A percentile compares a stretch with the other conserved stretches of the same genome.
Evolutionary conservation across 164 flowering plant species (phyloP).

Genomic region (Macadamia integrifolia): DNA sequence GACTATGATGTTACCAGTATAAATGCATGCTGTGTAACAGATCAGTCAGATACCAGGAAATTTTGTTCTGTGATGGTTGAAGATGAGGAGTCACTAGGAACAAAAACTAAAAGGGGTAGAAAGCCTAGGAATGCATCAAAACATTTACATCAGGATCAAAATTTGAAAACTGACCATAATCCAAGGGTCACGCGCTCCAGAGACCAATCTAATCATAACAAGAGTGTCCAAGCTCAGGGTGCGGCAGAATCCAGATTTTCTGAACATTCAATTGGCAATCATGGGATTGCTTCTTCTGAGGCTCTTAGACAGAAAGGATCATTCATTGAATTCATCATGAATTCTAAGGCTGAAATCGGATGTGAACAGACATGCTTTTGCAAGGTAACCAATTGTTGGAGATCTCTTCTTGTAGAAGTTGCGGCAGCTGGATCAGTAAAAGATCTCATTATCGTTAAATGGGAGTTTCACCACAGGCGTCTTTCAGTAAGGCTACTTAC

Average conservation of each 20-base stretch:
- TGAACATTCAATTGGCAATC: constrained; percentile 15
- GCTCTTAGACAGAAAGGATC: constrained; percentile 11
- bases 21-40: not conserved
- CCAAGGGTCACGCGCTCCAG: constrained; percentile 56
- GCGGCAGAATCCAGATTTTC: constrained; percentile 6
- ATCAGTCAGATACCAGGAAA: constrained; percentile 5
- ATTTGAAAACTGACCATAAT: constrained; percentile 18
- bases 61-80: constrained; percentile 5
- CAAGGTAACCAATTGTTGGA: constrained; percentile 46
- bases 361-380: constrained; percentile 28
- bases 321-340: not conserved
- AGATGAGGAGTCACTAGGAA: constrained; percentile 11
- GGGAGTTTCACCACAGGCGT: constrained; percentile 59
- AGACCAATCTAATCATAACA: constrained; percentile 29
- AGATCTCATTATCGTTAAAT: constrained; percentile 42
- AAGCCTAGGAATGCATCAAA: constrained; percentile 36
- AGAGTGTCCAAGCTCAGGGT: constrained; percentile 10
- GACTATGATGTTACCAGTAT: not conserved
- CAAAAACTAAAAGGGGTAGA: constrained; percentile 33
- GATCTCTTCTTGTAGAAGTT: constrained; percentile 42
- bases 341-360: constrained; percentile 11
- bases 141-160: constrained; percentile 20
- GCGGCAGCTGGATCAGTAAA: constrained; percentile 30
- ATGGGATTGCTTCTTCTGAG: constrained; percentile 11
- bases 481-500: constrained; percentile 29